Percentiles rank a stretch among this genome's conserved stretches.
phyloP scores from a whole-genome alignment of 768 basidiomycete genomes.

The Gymnopilus junonius region DNA sequence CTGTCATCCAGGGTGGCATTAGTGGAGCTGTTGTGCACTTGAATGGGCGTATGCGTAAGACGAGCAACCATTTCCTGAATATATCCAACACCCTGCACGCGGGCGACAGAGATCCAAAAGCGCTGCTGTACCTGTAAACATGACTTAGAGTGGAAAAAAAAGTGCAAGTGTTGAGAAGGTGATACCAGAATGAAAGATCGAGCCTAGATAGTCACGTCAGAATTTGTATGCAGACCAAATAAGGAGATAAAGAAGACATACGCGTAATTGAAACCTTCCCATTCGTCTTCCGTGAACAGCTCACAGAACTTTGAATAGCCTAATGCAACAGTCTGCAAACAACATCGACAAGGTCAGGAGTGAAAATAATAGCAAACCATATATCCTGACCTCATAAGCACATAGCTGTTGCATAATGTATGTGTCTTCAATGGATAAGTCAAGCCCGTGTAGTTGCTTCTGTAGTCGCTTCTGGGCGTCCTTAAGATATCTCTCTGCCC shows the following conservation, averaged over 20 bases:
- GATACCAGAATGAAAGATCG: slow-evolving; percentile 50
- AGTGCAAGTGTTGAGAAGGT: slow-evolving; percentile 6
- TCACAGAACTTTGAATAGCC: slow-evolving; percentile 93
- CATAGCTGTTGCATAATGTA: slow-evolving; percentile 84
- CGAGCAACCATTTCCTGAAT: slow-evolving; percentile 84
- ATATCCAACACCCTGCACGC: slow-evolving; percentile 79
- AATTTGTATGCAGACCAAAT: not conserved
- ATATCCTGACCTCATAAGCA: slow-evolving; percentile 69
- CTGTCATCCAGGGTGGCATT: slow-evolving; percentile 82
- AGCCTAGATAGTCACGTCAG: slow-evolving; percentile 41
- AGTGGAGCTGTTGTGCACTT: slow-evolving; percentile 76
- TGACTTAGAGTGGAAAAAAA: not conserved
- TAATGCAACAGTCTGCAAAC: slow-evolving; percentile 74
- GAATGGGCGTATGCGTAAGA: slow-evolving; percentile 76
- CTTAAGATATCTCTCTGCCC: slow-evolving; percentile 75
- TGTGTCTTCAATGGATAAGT: slow-evolving; percentile 68
- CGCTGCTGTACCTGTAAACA: slow-evolving; percentile 61
- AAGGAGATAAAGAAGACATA: slow-evolving; percentile 38
- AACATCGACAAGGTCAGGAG: slow-evolving; percentile 25
- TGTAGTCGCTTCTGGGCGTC: slow-evolving; percentile 66
- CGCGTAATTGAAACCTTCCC: slow-evolving; percentile 92
- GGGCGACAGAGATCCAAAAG: slow-evolving; percentile 81
- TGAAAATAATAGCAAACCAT: not conserved
- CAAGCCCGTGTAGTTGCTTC: slow-evolving; percentile 59
- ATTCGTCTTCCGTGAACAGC: slow-evolving; percentile 89